Percentiles rank a stretch among this genome's conserved stretches.
Conservation (phyloP, 139 green algal genomes). For the Pseudopediastrum boryanum region DNA sequence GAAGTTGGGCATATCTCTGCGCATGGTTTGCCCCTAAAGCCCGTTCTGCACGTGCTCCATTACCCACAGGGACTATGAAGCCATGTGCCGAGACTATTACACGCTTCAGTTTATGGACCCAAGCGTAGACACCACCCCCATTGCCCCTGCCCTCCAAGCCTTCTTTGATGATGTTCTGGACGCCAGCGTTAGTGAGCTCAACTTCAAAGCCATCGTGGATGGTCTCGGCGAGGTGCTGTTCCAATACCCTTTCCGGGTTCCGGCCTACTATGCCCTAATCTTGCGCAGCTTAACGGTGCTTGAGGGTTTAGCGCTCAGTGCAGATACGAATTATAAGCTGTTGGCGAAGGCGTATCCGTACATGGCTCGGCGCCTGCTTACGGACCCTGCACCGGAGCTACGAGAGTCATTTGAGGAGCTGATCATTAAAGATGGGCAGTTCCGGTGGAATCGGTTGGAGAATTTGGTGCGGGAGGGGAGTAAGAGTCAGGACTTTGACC, state of each 20-base stretch:
- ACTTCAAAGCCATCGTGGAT: constrained; percentile 97
- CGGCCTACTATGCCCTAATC: constrained; percentile 97
- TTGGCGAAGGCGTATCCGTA: constrained; percentile 95
- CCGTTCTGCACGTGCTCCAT: neutral
- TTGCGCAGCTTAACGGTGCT: constrained; percentile 94
- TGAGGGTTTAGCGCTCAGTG: constrained; percentile 84
- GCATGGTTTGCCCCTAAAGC: no score
- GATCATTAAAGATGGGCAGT: constrained; percentile 71
- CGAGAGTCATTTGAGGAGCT: constrained; percentile 79
- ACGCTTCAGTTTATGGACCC: constrained; percentile 88
- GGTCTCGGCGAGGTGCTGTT: constrained; percentile 95
- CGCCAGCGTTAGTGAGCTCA: constrained; percentile 70
- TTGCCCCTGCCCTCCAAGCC: constrained; percentile 83
- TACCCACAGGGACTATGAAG: constrained; percentile 70
- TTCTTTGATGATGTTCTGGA: constrained; percentile 98
- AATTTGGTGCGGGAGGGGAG: constrained; percentile 83
- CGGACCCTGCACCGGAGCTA: constrained; percentile 88
- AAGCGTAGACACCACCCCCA: constrained; percentile 91
- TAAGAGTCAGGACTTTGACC: constrained; percentile 82
- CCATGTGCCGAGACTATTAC: constrained; percentile 95
- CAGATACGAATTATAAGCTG: constrained; percentile 84
- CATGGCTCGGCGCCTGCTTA: constrained; percentile 93
- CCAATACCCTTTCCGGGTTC: constrained; percentile 82
- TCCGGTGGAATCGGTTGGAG: constrained; percentile 86
- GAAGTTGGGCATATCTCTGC: no score